Conservation (phyloP, 192 early-diverging fungal genomes). For the Phlyctochytrium arcticum region DNA sequence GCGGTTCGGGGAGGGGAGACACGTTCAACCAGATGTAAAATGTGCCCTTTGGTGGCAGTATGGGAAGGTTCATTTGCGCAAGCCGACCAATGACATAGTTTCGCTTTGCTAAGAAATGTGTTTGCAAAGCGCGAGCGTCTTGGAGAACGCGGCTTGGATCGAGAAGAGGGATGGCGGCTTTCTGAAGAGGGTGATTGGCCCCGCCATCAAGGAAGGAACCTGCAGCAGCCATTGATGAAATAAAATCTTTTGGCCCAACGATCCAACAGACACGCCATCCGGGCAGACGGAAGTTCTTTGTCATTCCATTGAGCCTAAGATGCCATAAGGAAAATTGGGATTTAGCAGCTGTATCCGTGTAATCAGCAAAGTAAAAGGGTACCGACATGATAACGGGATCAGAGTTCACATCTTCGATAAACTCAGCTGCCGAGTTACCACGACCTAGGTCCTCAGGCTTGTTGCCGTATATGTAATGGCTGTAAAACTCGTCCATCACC, state of each 20-base stretch:
- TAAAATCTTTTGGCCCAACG: slow-evolving; percentile 46
- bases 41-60: slow-evolving; percentile 43
- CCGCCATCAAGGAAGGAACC: slow-evolving; percentile 55
- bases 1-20: slow-evolving; percentile 39
- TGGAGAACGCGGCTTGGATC: slow-evolving; percentile 31
- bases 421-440: slow-evolving; percentile 39
- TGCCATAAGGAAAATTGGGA: too few species aligned
- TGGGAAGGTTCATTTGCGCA: slow-evolving; percentile 32
- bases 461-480: slow-evolving; percentile 47
- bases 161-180: slow-evolving; percentile 47
- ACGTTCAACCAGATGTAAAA: slow-evolving; percentile 58
- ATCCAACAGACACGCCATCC: slow-evolving; percentile 59
- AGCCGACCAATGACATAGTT: slow-evolving; percentile 45
- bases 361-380: neutral
- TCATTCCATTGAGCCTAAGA: slow-evolving; percentile 37
- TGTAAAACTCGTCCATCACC: slow-evolving; percentile 57
- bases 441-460: slow-evolving; percentile 29
- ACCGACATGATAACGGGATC: slow-evolving; percentile 44
- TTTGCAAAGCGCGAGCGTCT: slow-evolving; percentile 43
- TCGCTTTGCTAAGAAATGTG: slow-evolving; percentile 44
- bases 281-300: slow-evolving; percentile 52
- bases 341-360: too few species aligned
- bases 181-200: slow-evolving; percentile 51
- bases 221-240: slow-evolving; percentile 44
- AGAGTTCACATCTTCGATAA: slow-evolving; percentile 45